phyloP scores from a whole-genome alignment of 345 rosid species.

The Pistacia integerrima region DNA sequence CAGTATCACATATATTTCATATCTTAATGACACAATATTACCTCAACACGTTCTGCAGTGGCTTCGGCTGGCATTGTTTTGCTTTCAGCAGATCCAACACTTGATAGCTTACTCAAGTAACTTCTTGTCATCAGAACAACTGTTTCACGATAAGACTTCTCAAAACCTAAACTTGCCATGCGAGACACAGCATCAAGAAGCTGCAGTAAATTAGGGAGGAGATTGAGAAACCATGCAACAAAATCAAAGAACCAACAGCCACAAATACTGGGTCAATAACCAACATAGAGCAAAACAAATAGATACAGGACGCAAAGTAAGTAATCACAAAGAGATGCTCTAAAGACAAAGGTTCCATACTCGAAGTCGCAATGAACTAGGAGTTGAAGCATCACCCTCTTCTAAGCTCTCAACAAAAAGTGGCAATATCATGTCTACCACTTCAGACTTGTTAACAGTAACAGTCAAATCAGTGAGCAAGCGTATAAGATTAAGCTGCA shows the following conservation, averaged over 20 bases:
- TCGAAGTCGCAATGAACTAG: slow-evolving; percentile 86
- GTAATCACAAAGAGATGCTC: slow-evolving; percentile 31
- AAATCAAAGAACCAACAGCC: slow-evolving; percentile 24
- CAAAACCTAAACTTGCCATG: slow-evolving; percentile 96
- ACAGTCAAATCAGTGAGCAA: slow-evolving; percentile 94
- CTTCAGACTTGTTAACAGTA: slow-evolving; percentile 88
- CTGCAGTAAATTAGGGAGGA: slow-evolving; percentile 48
- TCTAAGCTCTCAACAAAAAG: slow-evolving; percentile 95
- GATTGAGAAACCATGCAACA: slow-evolving; percentile 29
- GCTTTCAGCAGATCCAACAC: slow-evolving; percentile 84
- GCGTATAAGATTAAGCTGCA: slow-evolving; percentile 87
- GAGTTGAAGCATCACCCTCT: slow-evolving; percentile 96
- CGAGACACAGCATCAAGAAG: slow-evolving; percentile 98
- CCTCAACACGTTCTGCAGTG: slow-evolving; percentile 93
- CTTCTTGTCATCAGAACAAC: slow-evolving; percentile 96
- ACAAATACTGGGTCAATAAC: slow-evolving; percentile 10
- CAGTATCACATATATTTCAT: slow-evolving; percentile 3
- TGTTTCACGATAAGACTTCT: slow-evolving; percentile 97
- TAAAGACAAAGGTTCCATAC: slow-evolving; percentile 54
- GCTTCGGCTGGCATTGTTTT: slow-evolving; percentile 87
- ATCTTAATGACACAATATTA: slow-evolving; percentile 28
- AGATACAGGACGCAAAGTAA: slow-evolving; percentile 13
- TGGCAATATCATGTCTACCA: slow-evolving; percentile 96
- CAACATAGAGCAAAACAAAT: slow-evolving; percentile 12
- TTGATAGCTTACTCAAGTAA: slow-evolving; percentile 79